Evolutionary conservation across 306 rosid species (phyloP), one percentile per base, ranked within the genome.

Genomic region (Vigna reflexopilosa): DNA sequence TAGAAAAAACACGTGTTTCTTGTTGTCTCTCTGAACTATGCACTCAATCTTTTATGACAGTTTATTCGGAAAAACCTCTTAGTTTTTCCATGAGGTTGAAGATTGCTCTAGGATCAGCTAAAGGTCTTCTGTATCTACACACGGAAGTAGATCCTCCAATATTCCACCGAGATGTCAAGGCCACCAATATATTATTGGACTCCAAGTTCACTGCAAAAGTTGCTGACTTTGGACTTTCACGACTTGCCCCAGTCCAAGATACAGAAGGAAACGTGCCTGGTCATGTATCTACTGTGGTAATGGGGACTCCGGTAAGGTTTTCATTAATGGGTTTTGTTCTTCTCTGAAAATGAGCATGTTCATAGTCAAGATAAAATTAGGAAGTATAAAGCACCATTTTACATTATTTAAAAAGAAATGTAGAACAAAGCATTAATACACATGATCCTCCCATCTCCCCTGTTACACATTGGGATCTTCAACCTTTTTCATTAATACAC

Each of bases 221-320:
- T 80, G 89, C 98, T 70, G 99, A 96, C 88, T 96, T 96, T 82
- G 99, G 99, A 83, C 98, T 96, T 78, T 96, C 99, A 22, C 87
- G 91, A 52, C 98, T 91, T 77, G 99, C 99, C 48, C 99, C 98
- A 2, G 88, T 89, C 74, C 93, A 96, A 28, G 89, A 93, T 80
- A 45, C 80, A 19, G 92, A 96, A 71, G 99, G 98, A 26, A 54
- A 51, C 34, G 55, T 81, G 63, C 98, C 97, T 76, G 83, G 9
- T 76, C 94, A 93, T 77, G 84, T 93, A 67, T 95, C 98, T 19
- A 95, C 99, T 1, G 90, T 87, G 14, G 98, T 93, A 73, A 93
- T 89, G 76, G 99, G 99, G 72, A 95, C 98, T 8, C 99, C 99
- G 67, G 99, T 95, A 91, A 79, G 88, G 64, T 28, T 72, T 80